These are phyloP conservation scores for Saccharomyces hybrid DNA, from an alignment of 1,139 yeast genomes.

Conservation along the genomic window DNA sequence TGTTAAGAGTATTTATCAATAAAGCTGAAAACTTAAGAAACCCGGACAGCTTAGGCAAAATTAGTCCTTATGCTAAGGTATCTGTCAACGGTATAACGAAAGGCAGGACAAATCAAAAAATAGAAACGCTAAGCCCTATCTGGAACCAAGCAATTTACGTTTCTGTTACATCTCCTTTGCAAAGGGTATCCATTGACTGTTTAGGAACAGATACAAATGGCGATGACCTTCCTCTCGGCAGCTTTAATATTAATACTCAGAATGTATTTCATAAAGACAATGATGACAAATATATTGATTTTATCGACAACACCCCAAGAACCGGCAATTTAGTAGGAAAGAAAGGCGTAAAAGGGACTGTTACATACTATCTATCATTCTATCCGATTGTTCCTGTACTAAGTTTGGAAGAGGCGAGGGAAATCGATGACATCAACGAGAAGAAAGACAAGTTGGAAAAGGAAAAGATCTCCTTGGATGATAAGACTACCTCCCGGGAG, in stretches of 20 bases:
- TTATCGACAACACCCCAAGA: constrained; percentile 49
- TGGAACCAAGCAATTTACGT: constrained; percentile 79
- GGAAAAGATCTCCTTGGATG: constrained; percentile 21
- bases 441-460: constrained; percentile 30
- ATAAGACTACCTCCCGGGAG: constrained; percentile 23
- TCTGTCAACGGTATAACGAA: constrained; percentile 65
- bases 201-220: constrained; percentile 76
- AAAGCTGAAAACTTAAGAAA: constrained; percentile 68
- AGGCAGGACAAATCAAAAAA: constrained; percentile 63
- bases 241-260: constrained; percentile 57
- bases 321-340: constrained; percentile 52
- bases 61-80: constrained; percentile 82
- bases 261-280: constrained; percentile 57
- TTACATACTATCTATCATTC: constrained; percentile 66
- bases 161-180: constrained; percentile 70
- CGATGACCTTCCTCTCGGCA: constrained; percentile 77
- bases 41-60: constrained; percentile 74
- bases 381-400: constrained; percentile 72
- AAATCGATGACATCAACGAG: constrained; percentile 41
- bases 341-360: constrained; percentile 72
- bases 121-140: constrained; percentile 64
- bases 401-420: constrained; percentile 61
- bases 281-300: constrained; percentile 54
- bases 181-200: constrained; percentile 70
- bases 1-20: constrained; percentile 62